These are phyloP conservation scores for Verticillium albo-atrum DNA, from an alignment of 2,329 filamentous ascomycete species.

Conservation along the genomic window DNA sequence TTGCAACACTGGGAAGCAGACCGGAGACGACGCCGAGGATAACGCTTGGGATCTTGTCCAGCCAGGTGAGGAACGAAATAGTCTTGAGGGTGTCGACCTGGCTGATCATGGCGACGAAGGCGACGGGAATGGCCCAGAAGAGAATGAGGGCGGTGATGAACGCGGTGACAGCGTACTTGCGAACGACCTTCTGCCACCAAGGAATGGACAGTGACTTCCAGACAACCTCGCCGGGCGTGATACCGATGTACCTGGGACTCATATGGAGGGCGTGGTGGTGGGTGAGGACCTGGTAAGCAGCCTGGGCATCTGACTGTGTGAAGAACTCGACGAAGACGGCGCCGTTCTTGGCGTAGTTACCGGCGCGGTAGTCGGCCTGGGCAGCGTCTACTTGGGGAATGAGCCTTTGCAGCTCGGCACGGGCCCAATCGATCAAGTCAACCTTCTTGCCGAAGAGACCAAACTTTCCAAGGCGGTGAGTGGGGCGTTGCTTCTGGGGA, in stretches of 20 bases:
- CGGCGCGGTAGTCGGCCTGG: conserved; percentile 62
- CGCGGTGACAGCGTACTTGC: conserved; percentile 63
- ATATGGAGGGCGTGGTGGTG: conserved; percentile 87
- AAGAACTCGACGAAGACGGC: conserved; percentile 91
- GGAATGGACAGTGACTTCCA: conserved; percentile 81
- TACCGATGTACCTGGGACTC: conserved; percentile 77
- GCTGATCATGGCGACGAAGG: conserved; percentile 77
- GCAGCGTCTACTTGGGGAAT: conserved; percentile 64
- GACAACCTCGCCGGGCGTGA: conserved; percentile 77
- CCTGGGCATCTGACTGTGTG: conserved; percentile 77
- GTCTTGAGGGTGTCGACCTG: conserved; percentile 69
- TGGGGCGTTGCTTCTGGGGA: conserved; percentile 66
- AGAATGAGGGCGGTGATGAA: conserved; percentile 75
- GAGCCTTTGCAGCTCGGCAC: conserved; percentile 66
- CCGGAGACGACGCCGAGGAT: conserved; percentile 82
- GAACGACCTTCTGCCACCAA: conserved; percentile 80
- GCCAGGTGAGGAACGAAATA: conserved; percentile 65
- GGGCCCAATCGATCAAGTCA: conserved; percentile 89
- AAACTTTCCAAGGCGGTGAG: conserved; percentile 58
- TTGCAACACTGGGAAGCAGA: conserved; percentile 72
- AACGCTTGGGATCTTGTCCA: conserved; percentile 62
- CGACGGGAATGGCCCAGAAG: conserved; percentile 78
- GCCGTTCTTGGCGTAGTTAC: conserved; percentile 61
- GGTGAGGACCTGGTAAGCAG: conserved; percentile 78
- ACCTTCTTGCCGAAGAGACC: conserved; percentile 74